Percentiles rank a stretch among this genome's conserved stretches.
phyloP scores from a whole-genome alignment of 805 yeast species.

The Huiozyma sinensis region DNA sequence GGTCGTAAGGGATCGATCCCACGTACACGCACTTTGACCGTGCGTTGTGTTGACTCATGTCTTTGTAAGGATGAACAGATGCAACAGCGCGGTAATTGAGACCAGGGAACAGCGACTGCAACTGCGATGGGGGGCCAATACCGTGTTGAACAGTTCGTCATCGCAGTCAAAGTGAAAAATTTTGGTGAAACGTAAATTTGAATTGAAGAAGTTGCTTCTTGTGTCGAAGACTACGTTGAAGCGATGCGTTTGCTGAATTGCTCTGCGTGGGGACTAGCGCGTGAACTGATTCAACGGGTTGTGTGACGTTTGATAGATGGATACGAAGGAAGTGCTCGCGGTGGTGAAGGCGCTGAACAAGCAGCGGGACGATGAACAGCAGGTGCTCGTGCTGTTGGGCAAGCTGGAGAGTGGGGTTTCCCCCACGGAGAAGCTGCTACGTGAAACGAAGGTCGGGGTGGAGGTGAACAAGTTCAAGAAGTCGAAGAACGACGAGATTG shows the following conservation, averaged over 20 bases:
- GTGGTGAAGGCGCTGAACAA: conserved; percentile 67
- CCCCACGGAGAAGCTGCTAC: conserved; percentile 75
- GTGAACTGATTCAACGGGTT: neutral
- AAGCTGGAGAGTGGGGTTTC: conserved; percentile 55
- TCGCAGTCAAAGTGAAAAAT: too few species aligned
- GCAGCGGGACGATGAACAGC: conserved; percentile 45
- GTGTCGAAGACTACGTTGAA: too few species aligned
- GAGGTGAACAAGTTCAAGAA: conserved; percentile 83
- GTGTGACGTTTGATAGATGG: conserved; percentile 33
- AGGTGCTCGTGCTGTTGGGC: conserved; percentile 55
- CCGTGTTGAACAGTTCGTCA: too few species aligned
- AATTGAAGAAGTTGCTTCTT: too few species aligned
- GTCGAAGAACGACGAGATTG: conserved; percentile 53
- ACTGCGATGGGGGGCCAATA: too few species aligned
- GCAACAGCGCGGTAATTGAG: too few species aligned
- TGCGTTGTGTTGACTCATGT: conserved; percentile 12
- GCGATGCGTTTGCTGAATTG: too few species aligned
- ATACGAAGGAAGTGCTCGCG: conserved; percentile 60
- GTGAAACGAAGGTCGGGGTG: conserved; percentile 94
- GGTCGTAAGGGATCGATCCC: conserved; percentile 86
- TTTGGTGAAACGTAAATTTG: too few species aligned
- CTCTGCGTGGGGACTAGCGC: neutral
- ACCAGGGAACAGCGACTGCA: too few species aligned
- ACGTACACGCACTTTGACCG: conserved; percentile 48
- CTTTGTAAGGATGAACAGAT: too few species aligned